phyloP scores from a whole-genome alignment of 345 rosid species.

The Aquilaria sinensis region DNA sequence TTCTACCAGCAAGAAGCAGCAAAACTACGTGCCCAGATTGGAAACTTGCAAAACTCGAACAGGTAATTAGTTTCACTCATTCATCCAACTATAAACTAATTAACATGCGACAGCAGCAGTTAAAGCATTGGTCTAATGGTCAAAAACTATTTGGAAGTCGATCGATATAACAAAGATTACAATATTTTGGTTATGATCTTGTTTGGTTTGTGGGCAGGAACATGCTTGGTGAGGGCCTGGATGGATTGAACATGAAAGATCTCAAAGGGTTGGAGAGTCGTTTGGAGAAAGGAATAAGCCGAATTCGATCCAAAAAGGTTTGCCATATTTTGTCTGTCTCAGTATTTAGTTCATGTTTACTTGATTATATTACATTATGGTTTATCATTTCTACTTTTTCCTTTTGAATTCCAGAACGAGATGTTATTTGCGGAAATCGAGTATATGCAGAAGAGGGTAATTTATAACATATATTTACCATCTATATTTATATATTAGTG shows the following conservation, averaged over 20 bases:
- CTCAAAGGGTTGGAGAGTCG: constrained; percentile 61
- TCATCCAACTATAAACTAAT: no score
- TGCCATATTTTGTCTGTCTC: background rate
- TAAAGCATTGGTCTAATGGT: background rate
- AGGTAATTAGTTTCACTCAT: constrained; percentile 30
- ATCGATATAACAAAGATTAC: background rate
- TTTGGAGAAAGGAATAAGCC: constrained; percentile 71
- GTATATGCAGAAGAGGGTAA: constrained; percentile 93
- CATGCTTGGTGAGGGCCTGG: constrained; percentile 74
- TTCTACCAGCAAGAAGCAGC: constrained; percentile 85
- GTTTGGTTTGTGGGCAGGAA: constrained; percentile 34
- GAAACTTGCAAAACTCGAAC: constrained; percentile 63
- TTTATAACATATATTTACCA: no score
- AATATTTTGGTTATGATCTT: background rate
- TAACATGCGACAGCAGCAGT: background rate
- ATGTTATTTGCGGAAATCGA: constrained; percentile 82
- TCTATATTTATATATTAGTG: background rate
- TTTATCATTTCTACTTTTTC: constrained; percentile 7
- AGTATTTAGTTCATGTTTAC: background rate
- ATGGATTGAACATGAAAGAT: constrained; percentile 40
- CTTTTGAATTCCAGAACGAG: constrained; percentile 56
- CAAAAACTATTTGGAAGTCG: no score
- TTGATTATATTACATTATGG: background rate
- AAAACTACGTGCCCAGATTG: constrained; percentile 60
- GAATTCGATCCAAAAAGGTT: constrained; percentile 94